Percentiles rank a stretch among this genome's conserved stretches.
Evolutionary conservation across 805 yeast genomes (phyloP).

Genomic region (Candida montana): DNA sequence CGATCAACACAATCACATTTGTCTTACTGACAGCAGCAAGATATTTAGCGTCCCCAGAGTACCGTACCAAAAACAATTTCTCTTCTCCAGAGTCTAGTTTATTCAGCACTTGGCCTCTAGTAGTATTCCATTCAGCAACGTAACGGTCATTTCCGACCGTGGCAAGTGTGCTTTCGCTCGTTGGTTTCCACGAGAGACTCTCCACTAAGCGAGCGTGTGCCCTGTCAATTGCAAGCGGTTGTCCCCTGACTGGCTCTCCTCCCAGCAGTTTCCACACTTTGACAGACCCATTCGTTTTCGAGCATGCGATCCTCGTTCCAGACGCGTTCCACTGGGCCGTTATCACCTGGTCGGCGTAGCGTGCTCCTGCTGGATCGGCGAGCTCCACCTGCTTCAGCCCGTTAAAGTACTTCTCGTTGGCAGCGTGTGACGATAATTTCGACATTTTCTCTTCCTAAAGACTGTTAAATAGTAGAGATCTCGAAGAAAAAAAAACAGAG

Average conservation of each 20-base stretch:
- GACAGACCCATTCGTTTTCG: constrained; percentile 25
- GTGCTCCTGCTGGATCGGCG: background rate
- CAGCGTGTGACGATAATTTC: too few species aligned
- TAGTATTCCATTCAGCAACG: constrained; percentile 43
- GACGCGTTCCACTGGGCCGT: constrained; percentile 25
- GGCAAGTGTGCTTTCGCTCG: constrained; percentile 38
- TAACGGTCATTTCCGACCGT: constrained; percentile 43
- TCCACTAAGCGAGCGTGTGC: constrained; percentile 38
- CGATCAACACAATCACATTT: constrained; percentile 32
- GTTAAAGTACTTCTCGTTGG: background rate
- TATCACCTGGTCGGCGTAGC: constrained; percentile 9
- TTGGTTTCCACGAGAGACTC: constrained; percentile 45
- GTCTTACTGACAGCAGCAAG: constrained; percentile 39
- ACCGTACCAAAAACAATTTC: constrained; percentile 24
- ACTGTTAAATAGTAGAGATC: too few species aligned
- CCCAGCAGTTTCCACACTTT: constrained; percentile 26
- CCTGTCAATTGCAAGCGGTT: constrained; percentile 31
- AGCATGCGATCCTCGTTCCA: constrained; percentile 26
- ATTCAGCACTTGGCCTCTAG: constrained; percentile 29
- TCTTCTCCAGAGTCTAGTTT: constrained; percentile 27
- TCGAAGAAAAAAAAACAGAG: too few species aligned
- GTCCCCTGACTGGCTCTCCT: constrained; percentile 27
- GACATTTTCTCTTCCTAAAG: too few species aligned
- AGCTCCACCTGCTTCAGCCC: constrained; percentile 4
- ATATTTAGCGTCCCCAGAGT: constrained; percentile 36